Evolutionary conservation across 192 early-diverging fungal species (phyloP).

Genomic region (Pecoramyces ruminantium): DNA sequence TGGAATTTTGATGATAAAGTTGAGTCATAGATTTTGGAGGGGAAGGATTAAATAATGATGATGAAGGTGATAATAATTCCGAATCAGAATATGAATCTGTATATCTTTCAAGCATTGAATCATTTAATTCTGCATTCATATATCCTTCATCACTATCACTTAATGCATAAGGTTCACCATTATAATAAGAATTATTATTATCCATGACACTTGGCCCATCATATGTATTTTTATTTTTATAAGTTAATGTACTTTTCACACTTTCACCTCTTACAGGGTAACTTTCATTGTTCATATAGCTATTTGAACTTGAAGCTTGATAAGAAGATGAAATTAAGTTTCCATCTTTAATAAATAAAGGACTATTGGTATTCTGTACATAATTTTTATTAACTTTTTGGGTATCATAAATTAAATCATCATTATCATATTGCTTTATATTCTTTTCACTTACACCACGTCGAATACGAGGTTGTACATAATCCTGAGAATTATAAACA

Average conservation of each 20-base stretch:
- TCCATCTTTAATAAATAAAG: not conserved
- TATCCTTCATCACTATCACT: not conserved
- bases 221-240: not conserved
- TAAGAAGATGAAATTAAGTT: not conserved
- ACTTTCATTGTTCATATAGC: not conserved
- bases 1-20: no score
- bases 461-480: not conserved
- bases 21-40: not conserved
- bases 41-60: not conserved
- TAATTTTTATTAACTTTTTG: not conserved
- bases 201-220: not conserved
- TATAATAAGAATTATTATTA: not conserved
- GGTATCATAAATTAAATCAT: not conserved
- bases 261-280: not conserved
- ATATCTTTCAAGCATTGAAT: not conserved
- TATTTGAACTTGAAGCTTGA: not conserved
- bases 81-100: not conserved
- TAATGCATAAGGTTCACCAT: not conserved
- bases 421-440: not conserved
- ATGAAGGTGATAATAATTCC: not conserved
- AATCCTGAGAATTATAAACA: not conserved
- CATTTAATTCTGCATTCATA: not conserved
- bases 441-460: not conserved
- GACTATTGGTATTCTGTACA: not conserved
- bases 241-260: not conserved